A percentile compares a stretch with the other conserved stretches of the same genome.
phyloP scores from a whole-genome alignment of 257 asterid genomes.

The Solanum piurae region DNA sequence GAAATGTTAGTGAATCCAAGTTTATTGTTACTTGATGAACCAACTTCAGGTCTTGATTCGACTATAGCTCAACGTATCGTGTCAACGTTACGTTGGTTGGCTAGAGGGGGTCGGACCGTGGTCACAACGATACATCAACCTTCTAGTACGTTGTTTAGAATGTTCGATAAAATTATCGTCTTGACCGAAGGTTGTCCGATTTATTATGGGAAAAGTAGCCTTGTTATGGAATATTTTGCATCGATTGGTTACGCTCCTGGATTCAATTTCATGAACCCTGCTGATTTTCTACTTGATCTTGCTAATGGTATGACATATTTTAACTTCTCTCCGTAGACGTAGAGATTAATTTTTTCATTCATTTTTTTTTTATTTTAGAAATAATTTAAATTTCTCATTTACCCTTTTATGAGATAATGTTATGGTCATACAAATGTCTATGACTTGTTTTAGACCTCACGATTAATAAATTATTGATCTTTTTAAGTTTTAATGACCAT shows the following conservation, averaged over 20 bases:
- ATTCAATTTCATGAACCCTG: slow-evolving; percentile 55
- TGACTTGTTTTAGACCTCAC: accelerated
- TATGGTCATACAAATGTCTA: background rate
- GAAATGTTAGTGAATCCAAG: slow-evolving; percentile 87
- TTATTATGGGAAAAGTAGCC: slow-evolving; percentile 34
- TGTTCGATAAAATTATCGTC: slow-evolving; percentile 71
- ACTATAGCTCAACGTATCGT: slow-evolving; percentile 66
- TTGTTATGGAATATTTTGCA: slow-evolving; percentile 57
- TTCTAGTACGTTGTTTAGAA: slow-evolving; percentile 64
- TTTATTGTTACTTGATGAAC: slow-evolving; percentile 70
- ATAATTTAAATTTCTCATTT: background rate
- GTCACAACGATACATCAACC: slow-evolving; percentile 81
- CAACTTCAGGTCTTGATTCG: slow-evolving; percentile 88
- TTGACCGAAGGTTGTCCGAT: slow-evolving; percentile 63
- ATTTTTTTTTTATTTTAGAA: background rate
- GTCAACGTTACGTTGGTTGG: slow-evolving; percentile 43
- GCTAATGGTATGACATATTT: slow-evolving; percentile 49
- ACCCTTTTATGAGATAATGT: background rate
- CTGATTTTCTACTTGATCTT: slow-evolving; percentile 85
- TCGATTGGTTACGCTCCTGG: slow-evolving; percentile 54
- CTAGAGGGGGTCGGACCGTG: slow-evolving; percentile 67
- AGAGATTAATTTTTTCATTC: background rate
- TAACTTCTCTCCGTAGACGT: background rate
- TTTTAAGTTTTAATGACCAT: background rate
- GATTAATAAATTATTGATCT: accelerated